These are phyloP conservation scores for Vitis labrusca DNA, from an alignment of 164 flowering plant species.

Conservation along the genomic window DNA sequence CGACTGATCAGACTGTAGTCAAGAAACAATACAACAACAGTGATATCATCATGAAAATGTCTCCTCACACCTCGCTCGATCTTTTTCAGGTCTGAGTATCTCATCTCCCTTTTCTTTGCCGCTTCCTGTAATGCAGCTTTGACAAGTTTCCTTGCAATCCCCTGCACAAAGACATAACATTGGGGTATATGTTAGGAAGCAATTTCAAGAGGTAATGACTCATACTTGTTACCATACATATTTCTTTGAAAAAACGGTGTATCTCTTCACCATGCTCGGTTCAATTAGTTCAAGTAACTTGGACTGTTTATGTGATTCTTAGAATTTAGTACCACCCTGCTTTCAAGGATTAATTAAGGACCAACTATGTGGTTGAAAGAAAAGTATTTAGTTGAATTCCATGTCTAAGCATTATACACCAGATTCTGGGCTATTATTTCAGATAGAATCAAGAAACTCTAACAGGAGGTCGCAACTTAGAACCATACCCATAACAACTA, in stretches of 20 bases:
- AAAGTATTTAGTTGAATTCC: not conserved
- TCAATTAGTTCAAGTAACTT: too few species aligned
- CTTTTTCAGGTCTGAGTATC: slow-evolving; percentile 85
- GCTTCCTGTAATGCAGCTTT: slow-evolving; percentile 80
- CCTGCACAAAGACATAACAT: slow-evolving; percentile 44
- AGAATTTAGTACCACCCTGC: too few species aligned
- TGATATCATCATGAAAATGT: slow-evolving; percentile 92
- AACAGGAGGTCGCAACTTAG: not conserved
- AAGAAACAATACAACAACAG: slow-evolving; percentile 74
- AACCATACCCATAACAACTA: not conserved
- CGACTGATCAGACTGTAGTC: slow-evolving; percentile 52
- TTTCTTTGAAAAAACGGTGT: too few species aligned
- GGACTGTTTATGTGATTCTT: too few species aligned
- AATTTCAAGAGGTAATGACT: not conserved
- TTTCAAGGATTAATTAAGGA: too few species aligned
- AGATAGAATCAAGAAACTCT: too few species aligned
- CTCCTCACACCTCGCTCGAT: slow-evolving; percentile 83
- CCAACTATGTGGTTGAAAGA: not conserved
- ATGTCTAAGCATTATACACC: not conserved
- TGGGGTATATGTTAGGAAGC: not conserved
- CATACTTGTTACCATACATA: too few species aligned
- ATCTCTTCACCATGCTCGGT: too few species aligned
- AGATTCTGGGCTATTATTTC: too few species aligned
- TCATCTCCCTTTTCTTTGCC: slow-evolving; percentile 86
- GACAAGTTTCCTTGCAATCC: slow-evolving; percentile 71